Percentiles rank a stretch among this genome's conserved stretches.
phyloP scores from a whole-genome alignment of 495 filamentous ascomycete species.

The Tuber umbilicatum region DNA sequence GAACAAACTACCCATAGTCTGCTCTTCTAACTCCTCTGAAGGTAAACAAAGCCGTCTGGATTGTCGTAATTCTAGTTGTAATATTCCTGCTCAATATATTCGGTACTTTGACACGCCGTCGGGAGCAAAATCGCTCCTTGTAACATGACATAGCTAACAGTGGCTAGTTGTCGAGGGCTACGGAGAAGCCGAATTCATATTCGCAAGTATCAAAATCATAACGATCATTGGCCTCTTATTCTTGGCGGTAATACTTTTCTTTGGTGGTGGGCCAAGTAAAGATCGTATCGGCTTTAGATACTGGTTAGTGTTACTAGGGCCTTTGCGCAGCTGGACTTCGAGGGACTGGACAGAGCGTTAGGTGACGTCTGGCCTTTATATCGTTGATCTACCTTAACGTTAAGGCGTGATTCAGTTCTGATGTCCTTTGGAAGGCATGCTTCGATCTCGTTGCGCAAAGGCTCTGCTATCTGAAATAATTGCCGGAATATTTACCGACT shows the following conservation, averaged over 20 bases:
- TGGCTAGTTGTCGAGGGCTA: conserved; percentile 45
- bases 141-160: not conserved
- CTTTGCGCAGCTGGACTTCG: not conserved
- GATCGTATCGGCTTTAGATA: conserved; percentile 58
- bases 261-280: conserved; percentile 50
- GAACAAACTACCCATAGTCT: not conserved
- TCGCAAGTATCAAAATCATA: conserved; percentile 54
- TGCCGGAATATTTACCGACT: not conserved
- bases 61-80: conserved; percentile 52
- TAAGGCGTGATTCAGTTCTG: not conserved
- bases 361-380: not conserved
- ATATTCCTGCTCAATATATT: conserved; percentile 64
- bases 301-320: conserved; percentile 46
- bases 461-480: not conserved
- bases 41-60: conserved; percentile 56
- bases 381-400: not conserved
- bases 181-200: conserved; percentile 57
- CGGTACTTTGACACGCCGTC: conserved; percentile 46
- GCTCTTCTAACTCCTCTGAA: not conserved
- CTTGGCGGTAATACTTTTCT: conserved; percentile 61
- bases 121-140: conserved; percentile 40
- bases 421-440: not conserved
- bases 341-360: not conserved
- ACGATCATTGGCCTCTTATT: conserved; percentile 67
- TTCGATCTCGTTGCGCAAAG: not conserved